Evolutionary conservation across 2,329 filamentous ascomycete species (phyloP).

Genomic region (Hypoxylon sp.): DNA sequence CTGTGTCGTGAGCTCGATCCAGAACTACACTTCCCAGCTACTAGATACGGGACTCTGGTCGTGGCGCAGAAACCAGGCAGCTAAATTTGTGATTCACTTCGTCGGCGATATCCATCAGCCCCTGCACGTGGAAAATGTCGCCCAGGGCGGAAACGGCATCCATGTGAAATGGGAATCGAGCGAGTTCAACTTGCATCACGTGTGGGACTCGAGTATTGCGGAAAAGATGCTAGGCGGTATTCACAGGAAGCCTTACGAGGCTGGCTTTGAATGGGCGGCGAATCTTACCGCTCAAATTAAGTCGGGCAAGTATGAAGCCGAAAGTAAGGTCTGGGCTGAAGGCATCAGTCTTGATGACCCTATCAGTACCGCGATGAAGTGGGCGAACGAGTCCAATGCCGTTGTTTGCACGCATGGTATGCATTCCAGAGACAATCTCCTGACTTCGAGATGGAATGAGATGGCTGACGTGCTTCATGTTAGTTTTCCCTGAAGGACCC

Average conservation of each 20-base stretch:
- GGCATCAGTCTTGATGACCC: constrained; percentile 70
- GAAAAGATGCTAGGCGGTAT: constrained; percentile 74
- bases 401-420: constrained; percentile 74
- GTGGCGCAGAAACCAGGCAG: constrained; percentile 69
- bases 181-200: constrained; percentile 76
- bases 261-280: constrained; percentile 70
- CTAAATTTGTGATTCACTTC: constrained; percentile 78
- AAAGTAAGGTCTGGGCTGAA: constrained; percentile 69
- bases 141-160: constrained; percentile 77
- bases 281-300: constrained; percentile 69
- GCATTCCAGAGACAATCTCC: constrained; percentile 48
- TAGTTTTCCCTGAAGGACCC: constrained; percentile 74
- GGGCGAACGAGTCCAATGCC: constrained; percentile 75
- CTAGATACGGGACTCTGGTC: constrained; percentile 62
- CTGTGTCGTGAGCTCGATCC: constrained; percentile 73
- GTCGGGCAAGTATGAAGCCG: constrained; percentile 67
- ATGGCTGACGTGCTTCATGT: constrained; percentile 34
- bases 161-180: constrained; percentile 71
- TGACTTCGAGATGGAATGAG: background rate
- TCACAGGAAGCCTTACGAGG: constrained; percentile 63
- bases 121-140: constrained; percentile 75
- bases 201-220: constrained; percentile 80
- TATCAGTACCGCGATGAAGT: constrained; percentile 69
- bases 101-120: constrained; percentile 79
- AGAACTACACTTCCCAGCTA: constrained; percentile 72